Base-by-base conservation (phyloP, 1,139 yeast species). In the Candida freyschussii region DNA sequence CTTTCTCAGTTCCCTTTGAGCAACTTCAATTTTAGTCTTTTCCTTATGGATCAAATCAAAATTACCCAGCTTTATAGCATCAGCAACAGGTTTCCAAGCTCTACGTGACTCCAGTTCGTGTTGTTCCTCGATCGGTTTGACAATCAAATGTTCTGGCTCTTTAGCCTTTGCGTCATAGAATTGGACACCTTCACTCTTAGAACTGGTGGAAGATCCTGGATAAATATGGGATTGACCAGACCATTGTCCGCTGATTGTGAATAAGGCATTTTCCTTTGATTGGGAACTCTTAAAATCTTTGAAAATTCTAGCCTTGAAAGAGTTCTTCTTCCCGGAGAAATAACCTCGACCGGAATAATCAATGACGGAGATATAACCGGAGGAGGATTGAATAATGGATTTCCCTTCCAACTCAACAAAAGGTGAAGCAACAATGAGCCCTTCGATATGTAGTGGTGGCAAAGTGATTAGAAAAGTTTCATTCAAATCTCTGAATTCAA, bases 401-500 rank as follows among this genome's bases (percentile, higher is more conserved):
- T 77, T 77, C 39, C 94, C 95, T 55, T 89, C 96, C 43, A 91
- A 70, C 58, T 84, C 95, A 25, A 82, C 89, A 60, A 79, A 87
- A 20, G 97, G 97, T 4, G 93, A 70, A 5, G 95, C 96, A 43
- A 83, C 78, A 41, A 89, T 63, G 41, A 91, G 72, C 13, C 98
- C 97, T 62, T 91, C 98, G 41, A 91, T 80, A 58, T 89, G 97
- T 48, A 91, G 69, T n/a, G 95, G 86, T 10, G 98, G 98, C 48
- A 89, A 69, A n/a, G 96, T 85, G 37, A 87, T 67, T 51, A 85
- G 64, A 58, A 80, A 91, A 9, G 72, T 61, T 59, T 89, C 96
- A 39, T 74, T 68, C 40, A 76, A 59, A 37, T 69, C 69, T 43
- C 69, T 69, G 48, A 74, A 75, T 39, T 73, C 69, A 50, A 89